A percentile compares a stretch with the other conserved stretches of the same genome.
Conservation (phyloP, 1,284 basidiomycete species). For the Ustilago nuda region DNA sequence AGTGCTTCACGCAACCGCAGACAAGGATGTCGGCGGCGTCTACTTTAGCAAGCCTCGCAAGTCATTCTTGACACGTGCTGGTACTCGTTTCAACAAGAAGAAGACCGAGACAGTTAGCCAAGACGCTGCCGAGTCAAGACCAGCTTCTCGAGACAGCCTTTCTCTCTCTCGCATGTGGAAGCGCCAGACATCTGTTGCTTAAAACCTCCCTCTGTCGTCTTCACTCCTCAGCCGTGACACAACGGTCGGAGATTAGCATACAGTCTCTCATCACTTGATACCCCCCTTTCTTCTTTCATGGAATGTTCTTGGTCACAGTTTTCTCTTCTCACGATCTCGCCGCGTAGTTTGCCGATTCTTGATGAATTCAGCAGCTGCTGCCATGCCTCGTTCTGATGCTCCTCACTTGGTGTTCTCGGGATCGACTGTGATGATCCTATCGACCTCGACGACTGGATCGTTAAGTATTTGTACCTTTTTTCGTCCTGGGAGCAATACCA, state of each 20-base stretch:
- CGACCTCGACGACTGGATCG: background rate
- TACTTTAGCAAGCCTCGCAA: constrained; percentile 26
- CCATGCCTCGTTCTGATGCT: background rate
- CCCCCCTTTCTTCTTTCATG: background rate
- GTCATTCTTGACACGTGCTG: constrained; percentile 25
- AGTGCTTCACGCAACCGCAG: constrained; percentile 20
- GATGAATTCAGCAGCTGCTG: background rate
- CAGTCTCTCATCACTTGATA: constrained; percentile 11
- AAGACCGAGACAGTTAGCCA: constrained; percentile 10
- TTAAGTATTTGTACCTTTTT: constrained; percentile 11
- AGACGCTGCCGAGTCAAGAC: constrained; percentile 3
- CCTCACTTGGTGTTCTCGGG: background rate
- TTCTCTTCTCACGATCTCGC: background rate
- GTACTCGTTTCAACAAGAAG: constrained; percentile 30
- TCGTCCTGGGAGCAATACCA: constrained; percentile 1
- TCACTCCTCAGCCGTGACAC: background rate
- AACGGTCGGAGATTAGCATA: constrained; percentile 9
- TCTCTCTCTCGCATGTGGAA: constrained; percentile 33
- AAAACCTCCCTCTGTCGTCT: background rate
- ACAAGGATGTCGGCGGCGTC: constrained; percentile 29
- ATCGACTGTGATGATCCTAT: background rate
- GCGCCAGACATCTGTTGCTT: constrained; percentile 6
- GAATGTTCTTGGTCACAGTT: constrained; percentile 5
- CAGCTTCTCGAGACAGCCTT: constrained; percentile 9
- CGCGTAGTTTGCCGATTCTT: background rate